Base-by-base conservation (phyloP, 106 monocot species). In the Ottelia alismoides region DNA sequence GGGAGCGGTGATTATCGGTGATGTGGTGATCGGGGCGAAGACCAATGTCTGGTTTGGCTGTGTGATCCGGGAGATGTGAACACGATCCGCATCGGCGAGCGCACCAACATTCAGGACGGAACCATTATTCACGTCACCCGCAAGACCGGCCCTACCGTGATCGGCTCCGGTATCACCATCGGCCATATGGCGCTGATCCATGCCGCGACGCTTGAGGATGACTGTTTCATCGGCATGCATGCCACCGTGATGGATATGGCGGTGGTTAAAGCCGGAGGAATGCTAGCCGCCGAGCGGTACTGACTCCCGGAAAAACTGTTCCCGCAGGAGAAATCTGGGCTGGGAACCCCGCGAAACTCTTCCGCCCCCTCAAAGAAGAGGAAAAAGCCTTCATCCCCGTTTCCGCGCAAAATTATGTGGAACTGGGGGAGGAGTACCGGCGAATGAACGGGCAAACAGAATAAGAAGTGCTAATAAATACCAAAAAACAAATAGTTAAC, bases 151-250 rank as follows among this genome's bases (percentile, higher is more conserved):
- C 9, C 9, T 14, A 40, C 35, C 9, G 35, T 40, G 35, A 40
- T 40, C 35, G 35, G 35, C 35, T 4, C 5, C 35, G 35, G 14
- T 4, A 14, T 40, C 14, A 6, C 35, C 9, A 40, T 40, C 35
- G 35, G 35, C 35, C 35, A 40, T 40, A 40, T 40, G 35, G 35
- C 35, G 35, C 35, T 40, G 35, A 40, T 40, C 35, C 35, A 40
- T 14, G 35, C 35, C 35, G 5, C 9, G 9, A 40, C 35, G 9
- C 35, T 40, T 4, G 35, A 40, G 35, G 35, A 5, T 4, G 35
- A 14, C 35, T 6, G 35, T 40, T 40, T 40, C 35, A 14, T 40
- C 35, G 35, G 35, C 35, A 40, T 40, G 35, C 5, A 40, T 14
- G 35, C 35, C 9, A 40, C 35, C 9, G 35, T 40, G 35, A 40